Percentiles rank a stretch among this genome's conserved stretches.
Conservation (phyloP, 2,329 filamentous ascomycete species). For the Claviceps citrina region DNA sequence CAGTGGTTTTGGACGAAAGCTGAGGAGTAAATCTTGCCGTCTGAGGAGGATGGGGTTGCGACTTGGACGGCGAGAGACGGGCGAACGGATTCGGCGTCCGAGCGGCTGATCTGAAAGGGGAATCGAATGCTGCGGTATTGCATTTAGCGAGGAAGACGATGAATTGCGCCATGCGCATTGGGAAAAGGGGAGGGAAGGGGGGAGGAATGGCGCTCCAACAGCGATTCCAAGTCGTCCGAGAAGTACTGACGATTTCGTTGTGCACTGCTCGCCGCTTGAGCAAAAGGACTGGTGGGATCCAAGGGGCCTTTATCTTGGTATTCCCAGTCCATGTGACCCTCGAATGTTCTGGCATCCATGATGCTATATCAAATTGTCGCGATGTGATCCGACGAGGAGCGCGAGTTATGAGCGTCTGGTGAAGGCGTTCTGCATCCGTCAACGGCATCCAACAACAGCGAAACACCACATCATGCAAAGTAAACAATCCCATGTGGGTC, state of each 20-base stretch:
- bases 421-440: slow-evolving; percentile 8
- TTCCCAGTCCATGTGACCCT: slow-evolving; percentile 53
- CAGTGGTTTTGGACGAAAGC: slow-evolving; percentile 25
- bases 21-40: slow-evolving; percentile 32
- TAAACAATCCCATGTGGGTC: slow-evolving; percentile 18
- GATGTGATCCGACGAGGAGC: background rate
- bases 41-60: slow-evolving; percentile 23
- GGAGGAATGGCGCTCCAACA: background rate
- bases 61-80: slow-evolving; percentile 25
- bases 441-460: slow-evolving; percentile 18
- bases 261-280: slow-evolving; percentile 30
- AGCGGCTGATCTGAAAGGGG: slow-evolving; percentile 21
- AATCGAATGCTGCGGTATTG: slow-evolving; percentile 19
- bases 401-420: background rate
- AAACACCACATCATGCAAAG: slow-evolving; percentile 10
- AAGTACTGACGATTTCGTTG: slow-evolving; percentile 26
- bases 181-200: too few relatives aligned
- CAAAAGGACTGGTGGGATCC: slow-evolving; percentile 47
- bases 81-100: slow-evolving; percentile 21
- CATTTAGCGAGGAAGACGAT: slow-evolving; percentile 10
- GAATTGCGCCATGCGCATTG: background rate
- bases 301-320: slow-evolving; percentile 42
- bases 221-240: background rate
- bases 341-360: slow-evolving; percentile 41
- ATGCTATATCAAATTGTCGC: background rate